Evolutionary conservation across 2,329 filamentous ascomycete genomes (phyloP).

Genomic region (Cercospora sp.): DNA sequence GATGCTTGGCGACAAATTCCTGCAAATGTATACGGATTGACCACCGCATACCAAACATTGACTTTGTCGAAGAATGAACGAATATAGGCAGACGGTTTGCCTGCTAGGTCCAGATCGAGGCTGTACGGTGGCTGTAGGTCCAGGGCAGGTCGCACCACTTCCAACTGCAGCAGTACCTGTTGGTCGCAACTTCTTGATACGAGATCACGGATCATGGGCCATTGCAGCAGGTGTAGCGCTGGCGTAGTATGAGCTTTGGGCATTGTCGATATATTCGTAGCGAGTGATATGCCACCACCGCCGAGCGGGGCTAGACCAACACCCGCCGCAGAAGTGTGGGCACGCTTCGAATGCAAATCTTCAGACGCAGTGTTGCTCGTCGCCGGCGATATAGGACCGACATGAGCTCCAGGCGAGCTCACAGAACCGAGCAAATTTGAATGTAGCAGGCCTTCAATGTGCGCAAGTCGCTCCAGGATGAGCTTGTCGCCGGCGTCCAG

Average conservation of each 20-base stretch:
- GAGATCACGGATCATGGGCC: slow-evolving; percentile 76
- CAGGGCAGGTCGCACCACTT: slow-evolving; percentile 77
- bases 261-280: slow-evolving; percentile 82
- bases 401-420: slow-evolving; percentile 1
- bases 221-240: slow-evolving; percentile 74
- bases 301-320: slow-evolving; percentile 45
- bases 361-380: slow-evolving; percentile 49
- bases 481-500: slow-evolving; percentile 84
- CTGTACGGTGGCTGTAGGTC: slow-evolving; percentile 56
- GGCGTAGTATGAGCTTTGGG: slow-evolving; percentile 82
- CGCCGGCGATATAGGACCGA: slow-evolving; percentile 45
- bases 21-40: slow-evolving; percentile 79
- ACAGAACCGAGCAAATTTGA: slow-evolving; percentile 57
- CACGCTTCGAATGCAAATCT: slow-evolving; percentile 41
- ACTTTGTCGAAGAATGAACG: slow-evolving; percentile 79
- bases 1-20: slow-evolving; percentile 74
- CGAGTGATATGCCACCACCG: slow-evolving; percentile 67
- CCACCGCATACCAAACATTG: slow-evolving; percentile 83
- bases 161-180: slow-evolving; percentile 76
- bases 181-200: slow-evolving; percentile 77
- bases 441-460: slow-evolving; percentile 78
- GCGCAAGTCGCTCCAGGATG: slow-evolving; percentile 74
- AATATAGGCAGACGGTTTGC: slow-evolving; percentile 65
- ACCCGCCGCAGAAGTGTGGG: slow-evolving; percentile 41
- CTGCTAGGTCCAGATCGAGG: slow-evolving; percentile 28